These are phyloP conservation scores for Chenopodium album DNA, from an alignment of 148 eudicot species.

Conservation along the genomic window DNA sequence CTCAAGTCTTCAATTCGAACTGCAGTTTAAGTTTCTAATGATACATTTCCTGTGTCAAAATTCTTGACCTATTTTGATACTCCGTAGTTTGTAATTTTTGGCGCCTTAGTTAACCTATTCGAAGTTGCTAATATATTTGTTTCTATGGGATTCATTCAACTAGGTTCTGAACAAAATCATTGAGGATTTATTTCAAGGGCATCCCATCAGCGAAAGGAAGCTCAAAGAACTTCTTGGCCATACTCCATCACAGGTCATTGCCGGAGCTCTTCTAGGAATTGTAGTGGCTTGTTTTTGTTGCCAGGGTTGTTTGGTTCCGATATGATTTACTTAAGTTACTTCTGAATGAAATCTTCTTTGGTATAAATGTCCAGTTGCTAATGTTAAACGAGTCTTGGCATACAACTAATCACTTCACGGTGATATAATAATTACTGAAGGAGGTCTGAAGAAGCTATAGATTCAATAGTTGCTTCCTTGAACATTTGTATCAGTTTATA, in stretches of 20 bases:
- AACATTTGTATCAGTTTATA: background rate
- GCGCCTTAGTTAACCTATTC: background rate
- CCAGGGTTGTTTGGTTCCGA: constrained; percentile 38
- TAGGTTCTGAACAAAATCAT: constrained; percentile 91
- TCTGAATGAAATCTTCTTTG: background rate
- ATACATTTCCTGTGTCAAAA: too few relatives aligned
- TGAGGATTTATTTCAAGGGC: constrained; percentile 90
- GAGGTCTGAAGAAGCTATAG: background rate
- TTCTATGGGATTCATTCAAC: background rate
- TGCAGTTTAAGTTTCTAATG: too few relatives aligned
- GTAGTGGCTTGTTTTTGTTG: constrained; percentile 66
- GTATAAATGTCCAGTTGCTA: constrained; percentile 12
- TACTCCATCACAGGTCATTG: constrained; percentile 82
- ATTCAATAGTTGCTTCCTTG: background rate
- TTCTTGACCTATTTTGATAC: too few relatives aligned
- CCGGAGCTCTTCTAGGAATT: constrained; percentile 77
- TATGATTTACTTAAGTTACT: background rate
- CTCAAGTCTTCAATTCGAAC: background rate
- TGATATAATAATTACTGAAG: background rate
- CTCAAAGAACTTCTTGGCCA: constrained; percentile 94
- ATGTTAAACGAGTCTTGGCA: background rate
- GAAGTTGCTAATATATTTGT: background rate
- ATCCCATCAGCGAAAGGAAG: constrained; percentile 88
- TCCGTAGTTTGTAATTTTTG: background rate
- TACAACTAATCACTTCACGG: background rate